Evolutionary conservation across 495 filamentous ascomycete genomes (phyloP).

Genomic region (Lasiosphaeria ovina): DNA sequence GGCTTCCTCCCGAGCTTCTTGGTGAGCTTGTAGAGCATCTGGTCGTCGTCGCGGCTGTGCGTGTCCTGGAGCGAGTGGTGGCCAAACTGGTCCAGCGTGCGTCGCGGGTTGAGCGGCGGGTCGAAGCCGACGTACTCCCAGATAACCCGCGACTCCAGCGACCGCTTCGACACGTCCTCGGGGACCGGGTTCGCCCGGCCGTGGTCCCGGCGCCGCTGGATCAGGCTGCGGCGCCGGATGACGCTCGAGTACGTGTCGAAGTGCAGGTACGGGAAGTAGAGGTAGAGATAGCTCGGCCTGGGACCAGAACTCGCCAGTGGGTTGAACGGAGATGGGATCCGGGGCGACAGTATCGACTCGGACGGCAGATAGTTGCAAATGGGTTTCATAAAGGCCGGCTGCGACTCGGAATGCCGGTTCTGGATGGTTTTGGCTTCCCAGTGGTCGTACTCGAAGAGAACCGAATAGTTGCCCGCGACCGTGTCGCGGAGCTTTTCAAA

Average conservation of each 20-base stretch:
- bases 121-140: slow-evolving; percentile 66
- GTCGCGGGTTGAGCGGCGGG: slow-evolving; percentile 60
- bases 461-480: slow-evolving; percentile 35
- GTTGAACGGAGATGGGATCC: slow-evolving; percentile 30
- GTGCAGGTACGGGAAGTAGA: slow-evolving; percentile 58
- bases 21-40: slow-evolving; percentile 70
- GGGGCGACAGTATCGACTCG: slow-evolving; percentile 32
- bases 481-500: slow-evolving; percentile 38
- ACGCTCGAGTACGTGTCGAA: slow-evolving; percentile 65
- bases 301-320: slow-evolving; percentile 30
- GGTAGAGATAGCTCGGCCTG: slow-evolving; percentile 42
- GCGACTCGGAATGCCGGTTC: slow-evolving; percentile 43
- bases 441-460: slow-evolving; percentile 51
- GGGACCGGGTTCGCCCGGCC: slow-evolving; percentile 59
- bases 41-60: slow-evolving; percentile 61
- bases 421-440: slow-evolving; percentile 48
- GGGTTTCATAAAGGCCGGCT: slow-evolving; percentile 47
- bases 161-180: slow-evolving; percentile 47
- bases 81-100: slow-evolving; percentile 66
- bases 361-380: slow-evolving; percentile 45
- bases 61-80: slow-evolving; percentile 64
- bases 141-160: slow-evolving; percentile 58
- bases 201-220: slow-evolving; percentile 53
- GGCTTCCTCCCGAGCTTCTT: slow-evolving; percentile 29
- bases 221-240: slow-evolving; percentile 57